Evolutionary conservation across 2,329 filamentous ascomycete species (phyloP).

Genomic region (Parasarocladium wereldwijsianum): DNA sequence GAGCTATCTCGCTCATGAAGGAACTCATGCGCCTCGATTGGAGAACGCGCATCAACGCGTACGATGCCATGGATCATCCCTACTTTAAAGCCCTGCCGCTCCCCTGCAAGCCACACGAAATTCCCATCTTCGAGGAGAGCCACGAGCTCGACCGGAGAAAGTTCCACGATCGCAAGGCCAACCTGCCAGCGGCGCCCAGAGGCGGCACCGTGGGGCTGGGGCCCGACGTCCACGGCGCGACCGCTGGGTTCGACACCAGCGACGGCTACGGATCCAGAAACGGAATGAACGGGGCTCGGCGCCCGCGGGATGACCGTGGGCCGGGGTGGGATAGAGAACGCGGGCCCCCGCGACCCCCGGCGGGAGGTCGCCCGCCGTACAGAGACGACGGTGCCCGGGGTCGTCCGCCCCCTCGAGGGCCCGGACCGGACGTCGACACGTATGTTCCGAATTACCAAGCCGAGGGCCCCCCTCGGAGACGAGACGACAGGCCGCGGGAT

Average conservation of each 20-base stretch:
- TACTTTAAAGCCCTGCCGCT: constrained; percentile 74
- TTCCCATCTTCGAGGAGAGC: constrained; percentile 87
- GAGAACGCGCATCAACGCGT: constrained; percentile 76
- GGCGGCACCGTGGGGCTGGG: constrained; percentile 77
- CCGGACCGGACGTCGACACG: constrained; percentile 29
- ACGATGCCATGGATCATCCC: constrained; percentile 81
- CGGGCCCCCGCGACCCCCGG: constrained; percentile 33
- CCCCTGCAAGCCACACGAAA: constrained; percentile 68
- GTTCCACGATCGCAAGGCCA: constrained; percentile 73
- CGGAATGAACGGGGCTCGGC: constrained; percentile 30
- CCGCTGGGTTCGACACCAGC: constrained; percentile 32
- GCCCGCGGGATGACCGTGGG: constrained; percentile 28
- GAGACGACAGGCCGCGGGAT: constrained; percentile 15
- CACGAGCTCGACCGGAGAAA: constrained; percentile 93
- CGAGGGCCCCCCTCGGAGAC: constrained; percentile 15
- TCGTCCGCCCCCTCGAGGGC: constrained; percentile 12
- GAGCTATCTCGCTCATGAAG: constrained; percentile 64
- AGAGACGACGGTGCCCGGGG: constrained; percentile 24
- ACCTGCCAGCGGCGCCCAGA: constrained; percentile 77
- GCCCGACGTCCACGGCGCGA: constrained; percentile 32
- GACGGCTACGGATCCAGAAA: constrained; percentile 35
- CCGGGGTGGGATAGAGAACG: constrained; percentile 42
- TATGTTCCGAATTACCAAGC: constrained; percentile 33
- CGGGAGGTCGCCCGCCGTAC: constrained; percentile 18
- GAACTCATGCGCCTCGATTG: constrained; percentile 83